Evolutionary conservation across 108 stramenopile species (phyloP).

Genomic region (Asterionellopsis glacialis): DNA sequence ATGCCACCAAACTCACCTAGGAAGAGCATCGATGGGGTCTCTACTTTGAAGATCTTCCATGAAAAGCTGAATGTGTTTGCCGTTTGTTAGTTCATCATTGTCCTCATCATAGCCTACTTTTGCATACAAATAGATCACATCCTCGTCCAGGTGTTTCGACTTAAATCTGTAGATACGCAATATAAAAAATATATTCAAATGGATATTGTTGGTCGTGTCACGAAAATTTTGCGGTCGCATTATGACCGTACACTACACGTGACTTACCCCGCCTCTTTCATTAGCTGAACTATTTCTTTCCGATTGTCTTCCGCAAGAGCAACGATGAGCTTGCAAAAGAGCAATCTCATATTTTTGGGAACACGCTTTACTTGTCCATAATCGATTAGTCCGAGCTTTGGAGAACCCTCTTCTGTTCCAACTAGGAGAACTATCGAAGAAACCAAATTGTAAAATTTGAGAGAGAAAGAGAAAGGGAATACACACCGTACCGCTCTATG

Average conservation of each 20-base stretch:
- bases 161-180: slow-evolving; percentile 17
- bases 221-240: too few species aligned
- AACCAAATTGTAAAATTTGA: slow-evolving; percentile 18
- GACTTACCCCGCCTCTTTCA: slow-evolving; percentile 50
- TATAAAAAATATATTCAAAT: too few species aligned
- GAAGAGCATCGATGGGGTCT: slow-evolving; percentile 64
- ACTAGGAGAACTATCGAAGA: slow-evolving; percentile 36
- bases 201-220: too few species aligned
- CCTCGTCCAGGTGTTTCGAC: slow-evolving; percentile 58
- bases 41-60: slow-evolving; percentile 67
- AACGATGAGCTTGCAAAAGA: slow-evolving; percentile 64
- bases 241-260: not conserved
- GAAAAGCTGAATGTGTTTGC: slow-evolving; percentile 76
- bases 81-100: slow-evolving; percentile 55
- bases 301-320: slow-evolving; percentile 72
- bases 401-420: slow-evolving; percentile 54
- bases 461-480: not conserved
- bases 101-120: slow-evolving; percentile 69
- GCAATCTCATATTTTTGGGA: slow-evolving; percentile 53
- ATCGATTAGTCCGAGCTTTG: slow-evolving; percentile 77
- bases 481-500: not conserved
- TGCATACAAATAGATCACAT: slow-evolving; percentile 69
- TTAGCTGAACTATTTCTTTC: slow-evolving; percentile 36
- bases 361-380: slow-evolving; percentile 80
- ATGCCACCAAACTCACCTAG: slow-evolving; percentile 4